Conservation (phyloP, 305 asterid genomes). For the Petunia hybrid region DNA sequence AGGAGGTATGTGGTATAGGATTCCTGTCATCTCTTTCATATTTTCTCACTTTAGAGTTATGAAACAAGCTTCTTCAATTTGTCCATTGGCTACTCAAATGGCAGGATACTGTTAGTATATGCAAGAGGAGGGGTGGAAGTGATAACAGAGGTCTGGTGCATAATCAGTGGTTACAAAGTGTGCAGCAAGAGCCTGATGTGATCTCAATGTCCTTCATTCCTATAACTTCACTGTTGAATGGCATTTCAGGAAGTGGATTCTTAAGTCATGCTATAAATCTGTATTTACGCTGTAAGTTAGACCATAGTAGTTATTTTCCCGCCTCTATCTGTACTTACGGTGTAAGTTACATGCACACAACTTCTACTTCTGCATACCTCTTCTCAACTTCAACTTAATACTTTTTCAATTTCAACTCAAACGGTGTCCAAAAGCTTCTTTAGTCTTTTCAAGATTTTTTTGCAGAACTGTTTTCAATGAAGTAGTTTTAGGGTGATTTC, state of each 20-base stretch:
- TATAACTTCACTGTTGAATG: slow-evolving; percentile 88
- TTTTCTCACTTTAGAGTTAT: slow-evolving; percentile 27
- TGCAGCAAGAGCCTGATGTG: slow-evolving; percentile 89
- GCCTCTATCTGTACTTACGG: slow-evolving; percentile 59
- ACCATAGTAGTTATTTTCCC: slow-evolving; percentile 28
- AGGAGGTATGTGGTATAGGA: slow-evolving; percentile 63
- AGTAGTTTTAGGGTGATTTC: neutral
- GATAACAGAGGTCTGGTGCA: slow-evolving; percentile 65
- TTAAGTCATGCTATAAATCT: slow-evolving; percentile 96
- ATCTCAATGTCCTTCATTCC: slow-evolving; percentile 95
- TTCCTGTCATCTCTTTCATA: slow-evolving; percentile 33
- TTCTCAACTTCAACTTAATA: neutral
- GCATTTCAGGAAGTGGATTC: slow-evolving; percentile 94
- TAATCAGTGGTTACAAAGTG: slow-evolving; percentile 91
- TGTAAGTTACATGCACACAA: slow-evolving; percentile 59
- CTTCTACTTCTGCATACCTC: neutral
- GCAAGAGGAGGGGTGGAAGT: slow-evolving; percentile 94
- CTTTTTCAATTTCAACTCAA: neutral
- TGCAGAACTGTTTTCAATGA: neutral
- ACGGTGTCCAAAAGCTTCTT: slow-evolving; percentile 8
- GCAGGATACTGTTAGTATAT: slow-evolving; percentile 78
- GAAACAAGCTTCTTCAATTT: slow-evolving; percentile 32
- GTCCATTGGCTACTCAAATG: slow-evolving; percentile 43
- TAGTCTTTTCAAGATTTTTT: neutral
- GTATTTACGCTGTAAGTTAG: slow-evolving; percentile 88